Evolutionary conservation across 768 basidiomycete species (phyloP).

Genomic region (Mycena amicta): DNA sequence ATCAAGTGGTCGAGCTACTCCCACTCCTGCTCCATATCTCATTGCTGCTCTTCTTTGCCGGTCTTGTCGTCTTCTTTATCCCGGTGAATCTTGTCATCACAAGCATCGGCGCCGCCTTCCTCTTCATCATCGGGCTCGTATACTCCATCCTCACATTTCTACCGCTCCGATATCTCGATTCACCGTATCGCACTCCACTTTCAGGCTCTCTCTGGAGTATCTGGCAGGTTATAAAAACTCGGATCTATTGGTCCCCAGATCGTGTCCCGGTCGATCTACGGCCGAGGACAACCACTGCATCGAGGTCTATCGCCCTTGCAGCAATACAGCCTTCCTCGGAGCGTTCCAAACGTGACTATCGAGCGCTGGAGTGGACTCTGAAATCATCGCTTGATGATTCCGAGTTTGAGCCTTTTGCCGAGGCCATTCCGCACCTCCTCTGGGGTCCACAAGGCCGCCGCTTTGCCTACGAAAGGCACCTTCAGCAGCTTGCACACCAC

Average conservation of each 20-base stretch:
- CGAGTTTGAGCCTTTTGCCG: slow-evolving; percentile 14
- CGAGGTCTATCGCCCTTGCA: background rate
- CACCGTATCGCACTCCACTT: slow-evolving; percentile 19
- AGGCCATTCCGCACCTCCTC: slow-evolving; percentile 7
- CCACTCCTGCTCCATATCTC: slow-evolving; percentile 22
- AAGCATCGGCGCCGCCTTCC: background rate
- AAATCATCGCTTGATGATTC: slow-evolving; percentile 5
- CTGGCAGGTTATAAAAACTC: background rate
- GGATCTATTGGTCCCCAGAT: too few relatives aligned
- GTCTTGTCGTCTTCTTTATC: slow-evolving; percentile 16
- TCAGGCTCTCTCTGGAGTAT: background rate
- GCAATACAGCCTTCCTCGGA: background rate
- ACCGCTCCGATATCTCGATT: slow-evolving; percentile 11
- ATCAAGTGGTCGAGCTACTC: slow-evolving; percentile 7
- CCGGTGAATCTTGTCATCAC: slow-evolving; percentile 6
- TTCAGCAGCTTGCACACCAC: background rate
- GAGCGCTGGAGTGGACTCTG: slow-evolving; percentile 7
- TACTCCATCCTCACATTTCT: slow-evolving; percentile 16
- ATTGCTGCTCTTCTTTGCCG: slow-evolving; percentile 18
- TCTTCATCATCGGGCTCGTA: background rate
- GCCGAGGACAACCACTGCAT: background rate
- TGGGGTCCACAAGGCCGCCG: slow-evolving; percentile 2
- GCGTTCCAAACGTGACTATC: background rate
- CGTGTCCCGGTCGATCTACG: background rate
- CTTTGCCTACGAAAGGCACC: background rate